Evolutionary conservation across 257 asterid species (phyloP).

Genomic region (Marsdenia floribunda): DNA sequence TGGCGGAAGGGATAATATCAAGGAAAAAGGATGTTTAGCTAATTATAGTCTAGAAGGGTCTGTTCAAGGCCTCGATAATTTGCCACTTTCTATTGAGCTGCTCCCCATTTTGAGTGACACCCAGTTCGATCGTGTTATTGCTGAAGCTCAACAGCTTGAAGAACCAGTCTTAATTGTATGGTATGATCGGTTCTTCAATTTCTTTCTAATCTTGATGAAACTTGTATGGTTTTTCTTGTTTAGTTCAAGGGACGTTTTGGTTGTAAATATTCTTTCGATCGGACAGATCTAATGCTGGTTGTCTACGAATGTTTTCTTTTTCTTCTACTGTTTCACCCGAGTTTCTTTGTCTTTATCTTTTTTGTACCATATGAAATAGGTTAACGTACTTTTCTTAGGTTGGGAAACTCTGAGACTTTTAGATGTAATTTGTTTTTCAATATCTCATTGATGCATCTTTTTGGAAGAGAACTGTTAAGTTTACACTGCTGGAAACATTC

Average conservation of each 20-base stretch:
- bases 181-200: slow-evolving; percentile 13
- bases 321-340: background rate
- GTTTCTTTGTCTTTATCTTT: background rate
- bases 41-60: slow-evolving; percentile 39
- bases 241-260: background rate
- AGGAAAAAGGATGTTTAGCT: slow-evolving; percentile 12
- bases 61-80: slow-evolving; percentile 33
- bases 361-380: background rate
- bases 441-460: no score
- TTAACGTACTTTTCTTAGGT: background rate
- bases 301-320: no score
- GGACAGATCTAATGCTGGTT: background rate
- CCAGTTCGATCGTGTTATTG: slow-evolving; percentile 63
- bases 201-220: background rate
- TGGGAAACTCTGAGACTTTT: background rate
- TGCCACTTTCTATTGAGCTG: slow-evolving; percentile 53
- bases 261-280: background rate
- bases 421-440: background rate
- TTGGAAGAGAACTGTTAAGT: background rate
- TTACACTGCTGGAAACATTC: background rate
- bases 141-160: slow-evolving; percentile 58
- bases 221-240: background rate
- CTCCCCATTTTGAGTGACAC: slow-evolving; percentile 54
- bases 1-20: background rate
- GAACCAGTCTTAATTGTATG: slow-evolving; percentile 63